Percentiles rank a stretch among this genome's conserved stretches.
These are phyloP conservation scores for Nematodospora valgi DNA, from an alignment of 805 yeast genomes.

Conservation along the genomic window DNA sequence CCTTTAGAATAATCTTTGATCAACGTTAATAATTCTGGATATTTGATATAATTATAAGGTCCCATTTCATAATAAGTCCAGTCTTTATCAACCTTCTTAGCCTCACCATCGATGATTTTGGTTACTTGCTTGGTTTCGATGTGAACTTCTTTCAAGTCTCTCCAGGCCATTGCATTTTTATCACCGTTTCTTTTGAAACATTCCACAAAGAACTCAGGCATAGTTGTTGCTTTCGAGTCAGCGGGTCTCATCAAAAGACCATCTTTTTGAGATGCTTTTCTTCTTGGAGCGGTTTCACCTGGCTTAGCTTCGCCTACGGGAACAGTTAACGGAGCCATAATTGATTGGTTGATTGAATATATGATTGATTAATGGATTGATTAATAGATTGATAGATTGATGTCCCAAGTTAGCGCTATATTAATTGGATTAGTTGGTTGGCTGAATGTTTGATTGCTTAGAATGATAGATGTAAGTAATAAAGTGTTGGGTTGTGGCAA, in stretches of 20 bases:
- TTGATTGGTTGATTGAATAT: too few species aligned
- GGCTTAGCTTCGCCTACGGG: slow-evolving; percentile 68
- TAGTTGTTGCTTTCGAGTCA: slow-evolving; percentile 60
- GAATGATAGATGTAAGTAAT: too few species aligned
- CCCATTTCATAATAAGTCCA: slow-evolving; percentile 86
- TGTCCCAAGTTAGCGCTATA: too few species aligned
- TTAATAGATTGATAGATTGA: background rate
- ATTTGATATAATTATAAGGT: slow-evolving; percentile 65
- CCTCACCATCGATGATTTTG: slow-evolving; percentile 76
- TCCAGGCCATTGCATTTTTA: slow-evolving; percentile 66
- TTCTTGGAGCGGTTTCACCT: slow-evolving; percentile 83
- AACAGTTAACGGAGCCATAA: slow-evolving; percentile 35
- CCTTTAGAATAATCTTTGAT: slow-evolving; percentile 69
- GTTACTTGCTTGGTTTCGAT: slow-evolving; percentile 70
- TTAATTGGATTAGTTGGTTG: too few species aligned
- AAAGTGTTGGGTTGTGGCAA: too few species aligned
- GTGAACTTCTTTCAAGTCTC: slow-evolving; percentile 72
- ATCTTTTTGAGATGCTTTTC: slow-evolving; percentile 52
- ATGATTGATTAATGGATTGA: background rate
- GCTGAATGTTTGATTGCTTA: too few species aligned
- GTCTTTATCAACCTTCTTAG: slow-evolving; percentile 67
- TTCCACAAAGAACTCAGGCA: slow-evolving; percentile 67
- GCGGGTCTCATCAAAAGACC: slow-evolving; percentile 57
- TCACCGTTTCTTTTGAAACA: slow-evolving; percentile 55
- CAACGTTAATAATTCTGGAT: slow-evolving; percentile 48